phyloP scores from a whole-genome alignment of 441 rosid genomes.

The Erysimum pusillum region DNA sequence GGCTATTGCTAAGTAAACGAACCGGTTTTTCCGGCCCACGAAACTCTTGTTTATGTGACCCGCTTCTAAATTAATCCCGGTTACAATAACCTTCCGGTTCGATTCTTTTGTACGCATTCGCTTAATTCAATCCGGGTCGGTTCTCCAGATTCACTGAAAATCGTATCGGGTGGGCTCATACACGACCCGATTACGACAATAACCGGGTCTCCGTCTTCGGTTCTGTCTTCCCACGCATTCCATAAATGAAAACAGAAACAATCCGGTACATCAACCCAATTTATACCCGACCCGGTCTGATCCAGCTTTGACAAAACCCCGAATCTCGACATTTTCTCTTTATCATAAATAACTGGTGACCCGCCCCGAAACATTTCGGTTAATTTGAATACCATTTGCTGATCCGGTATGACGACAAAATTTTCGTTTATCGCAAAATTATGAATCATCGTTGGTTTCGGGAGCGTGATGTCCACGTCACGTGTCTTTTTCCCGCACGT shows the following conservation, averaged over 20 bases:
- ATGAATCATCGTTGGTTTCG: slow-evolving; percentile 73
- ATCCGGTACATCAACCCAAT: slow-evolving; percentile 63
- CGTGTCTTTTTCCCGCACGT: slow-evolving; percentile 57
- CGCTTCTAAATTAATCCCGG: slow-evolving; percentile 68
- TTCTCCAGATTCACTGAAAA: slow-evolving; percentile 58
- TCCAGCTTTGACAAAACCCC: slow-evolving; percentile 57
- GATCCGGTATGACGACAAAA: slow-evolving; percentile 71
- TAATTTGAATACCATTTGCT: slow-evolving; percentile 74
- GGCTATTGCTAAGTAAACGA: slow-evolving; percentile 68
- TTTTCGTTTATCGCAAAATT: slow-evolving; percentile 72
- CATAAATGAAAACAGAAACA: slow-evolving; percentile 79
- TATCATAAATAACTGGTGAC: slow-evolving; percentile 70
- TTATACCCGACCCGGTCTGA: slow-evolving; percentile 50
- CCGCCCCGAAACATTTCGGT: slow-evolving; percentile 74
- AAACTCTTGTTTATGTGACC: slow-evolving; percentile 60
- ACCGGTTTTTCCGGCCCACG: slow-evolving; percentile 60
- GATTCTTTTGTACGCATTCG: slow-evolving; percentile 58
- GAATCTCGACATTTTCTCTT: slow-evolving; percentile 58
- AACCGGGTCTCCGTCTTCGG: slow-evolving; percentile 49
- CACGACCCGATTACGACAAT: slow-evolving; percentile 69
- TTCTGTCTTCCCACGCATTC: slow-evolving; percentile 81
- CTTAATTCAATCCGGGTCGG: slow-evolving; percentile 53
- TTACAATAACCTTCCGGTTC: slow-evolving; percentile 46
- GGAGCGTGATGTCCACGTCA: slow-evolving; percentile 57
- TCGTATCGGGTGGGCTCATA: slow-evolving; percentile 75